These are phyloP conservation scores for Musa itinerans DNA, from an alignment of 176 grass and related monocot genomes.

Conservation along the genomic window DNA sequence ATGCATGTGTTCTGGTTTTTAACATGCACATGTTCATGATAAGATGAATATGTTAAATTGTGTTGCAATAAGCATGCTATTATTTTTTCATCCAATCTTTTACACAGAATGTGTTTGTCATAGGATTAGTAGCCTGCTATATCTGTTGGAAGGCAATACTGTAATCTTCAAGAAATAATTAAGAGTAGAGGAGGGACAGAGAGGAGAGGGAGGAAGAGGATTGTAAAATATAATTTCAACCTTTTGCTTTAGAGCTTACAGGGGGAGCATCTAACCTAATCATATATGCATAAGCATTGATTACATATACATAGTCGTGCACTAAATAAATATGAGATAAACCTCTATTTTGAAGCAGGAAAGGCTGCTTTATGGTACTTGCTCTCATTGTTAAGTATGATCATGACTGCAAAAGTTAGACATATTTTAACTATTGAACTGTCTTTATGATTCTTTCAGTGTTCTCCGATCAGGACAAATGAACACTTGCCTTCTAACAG, in stretches of 20 bases:
- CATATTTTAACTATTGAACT: not conserved
- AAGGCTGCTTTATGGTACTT: not conserved
- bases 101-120: not conserved
- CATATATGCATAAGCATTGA: not conserved
- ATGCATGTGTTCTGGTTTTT: not conserved
- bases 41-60: not conserved
- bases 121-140: not conserved
- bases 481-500: not conserved
- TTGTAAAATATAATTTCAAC: not conserved
- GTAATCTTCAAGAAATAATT: not conserved
- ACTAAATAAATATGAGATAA: not conserved
- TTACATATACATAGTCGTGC: not conserved
- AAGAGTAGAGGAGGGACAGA: not conserved
- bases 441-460: not conserved
- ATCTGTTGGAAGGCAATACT: not conserved
- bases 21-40: not conserved
- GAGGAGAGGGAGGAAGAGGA: not conserved
- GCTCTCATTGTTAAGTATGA: not conserved
- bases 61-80: too few relatives aligned
- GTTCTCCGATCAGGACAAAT: not conserved
- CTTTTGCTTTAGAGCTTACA: not conserved
- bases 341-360: not conserved
- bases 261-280: too few relatives aligned
- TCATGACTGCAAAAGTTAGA: not conserved
- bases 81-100: too few relatives aligned